Evolutionary conservation across 192 early-diverging fungal species (phyloP).

Genomic region (Dissophora ornata): DNA sequence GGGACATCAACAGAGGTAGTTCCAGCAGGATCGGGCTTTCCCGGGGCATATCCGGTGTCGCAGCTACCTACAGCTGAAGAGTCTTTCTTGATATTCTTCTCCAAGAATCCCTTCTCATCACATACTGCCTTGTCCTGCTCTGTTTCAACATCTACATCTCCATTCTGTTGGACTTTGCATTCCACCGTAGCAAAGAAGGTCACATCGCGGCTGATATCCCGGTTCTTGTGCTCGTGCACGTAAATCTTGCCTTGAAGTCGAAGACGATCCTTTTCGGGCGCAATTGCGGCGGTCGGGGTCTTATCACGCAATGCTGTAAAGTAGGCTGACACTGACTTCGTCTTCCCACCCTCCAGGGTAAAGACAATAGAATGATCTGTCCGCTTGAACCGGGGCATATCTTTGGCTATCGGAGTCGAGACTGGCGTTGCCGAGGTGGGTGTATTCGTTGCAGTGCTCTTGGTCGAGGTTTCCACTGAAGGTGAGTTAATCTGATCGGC

Average conservation of each 20-base stretch:
- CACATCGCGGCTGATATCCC: slow-evolving; percentile 78
- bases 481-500: slow-evolving; percentile 18
- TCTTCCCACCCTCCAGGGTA: slow-evolving; percentile 72
- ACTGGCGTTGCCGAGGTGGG: slow-evolving; percentile 7
- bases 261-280: slow-evolving; percentile 32
- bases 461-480: slow-evolving; percentile 34
- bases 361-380: slow-evolving; percentile 75
- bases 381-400: slow-evolving; percentile 60
- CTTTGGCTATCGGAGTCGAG: slow-evolving; percentile 35
- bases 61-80: neutral
- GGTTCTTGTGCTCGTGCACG: slow-evolving; percentile 87
- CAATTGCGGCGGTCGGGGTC: neutral
- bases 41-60: too few species aligned
- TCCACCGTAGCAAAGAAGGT: slow-evolving; percentile 69
- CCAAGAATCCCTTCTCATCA: too few species aligned
- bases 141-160: neutral
- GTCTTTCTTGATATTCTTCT: neutral
- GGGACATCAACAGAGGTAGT: neutral
- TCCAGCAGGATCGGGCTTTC: neutral
- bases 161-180: neutral
- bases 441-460: slow-evolving; percentile 10
- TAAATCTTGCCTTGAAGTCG: slow-evolving; percentile 67
- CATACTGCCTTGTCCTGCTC: neutral
- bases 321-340: slow-evolving; percentile 72
- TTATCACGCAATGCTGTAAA: slow-evolving; percentile 61